phyloP scores from a whole-genome alignment of 192 early-diverging fungal genomes.

The Coemansia guatemalensis region DNA sequence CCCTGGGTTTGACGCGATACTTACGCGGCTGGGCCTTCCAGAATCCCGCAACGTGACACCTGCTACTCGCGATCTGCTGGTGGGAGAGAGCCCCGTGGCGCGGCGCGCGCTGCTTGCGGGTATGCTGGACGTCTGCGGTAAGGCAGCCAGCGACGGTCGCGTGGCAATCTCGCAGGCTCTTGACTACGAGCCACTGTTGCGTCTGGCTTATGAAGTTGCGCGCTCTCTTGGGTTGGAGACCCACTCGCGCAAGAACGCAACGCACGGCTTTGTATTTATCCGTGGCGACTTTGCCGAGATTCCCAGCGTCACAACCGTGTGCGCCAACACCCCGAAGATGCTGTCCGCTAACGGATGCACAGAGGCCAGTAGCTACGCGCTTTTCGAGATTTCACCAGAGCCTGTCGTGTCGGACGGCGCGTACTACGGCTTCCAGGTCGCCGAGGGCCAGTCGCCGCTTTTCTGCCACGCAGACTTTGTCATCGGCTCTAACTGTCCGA shows the following conservation, averaged over 20 bases:
- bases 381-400: conserved; percentile 30
- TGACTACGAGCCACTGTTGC: conserved; percentile 28
- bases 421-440: conserved; percentile 53
- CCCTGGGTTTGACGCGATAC: conserved; percentile 8
- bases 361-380: background rate
- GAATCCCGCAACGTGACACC: conserved; percentile 7
- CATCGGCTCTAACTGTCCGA: conserved; percentile 68
- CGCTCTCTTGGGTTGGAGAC: conserved; percentile 46
- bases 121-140: conserved; percentile 40
- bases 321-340: background rate
- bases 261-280: conserved; percentile 33
- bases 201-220: conserved; percentile 44
- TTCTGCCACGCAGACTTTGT: conserved; percentile 56
- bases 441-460: conserved; percentile 42
- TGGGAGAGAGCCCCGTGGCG: conserved; percentile 13
- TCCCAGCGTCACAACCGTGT: conserved; percentile 23
- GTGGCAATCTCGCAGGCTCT: conserved; percentile 28
- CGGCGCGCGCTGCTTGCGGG: conserved; percentile 39
- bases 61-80: conserved; percentile 28
- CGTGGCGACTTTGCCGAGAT: conserved; percentile 23
- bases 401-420: conserved; percentile 8
- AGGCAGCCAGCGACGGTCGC: conserved; percentile 16
- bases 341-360: conserved; percentile 2
- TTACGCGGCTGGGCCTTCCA: conserved; percentile 10
- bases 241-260: conserved; percentile 19